Conservation (phyloP, 2,329 filamentous ascomycete species). For the Myotisia sp. region DNA sequence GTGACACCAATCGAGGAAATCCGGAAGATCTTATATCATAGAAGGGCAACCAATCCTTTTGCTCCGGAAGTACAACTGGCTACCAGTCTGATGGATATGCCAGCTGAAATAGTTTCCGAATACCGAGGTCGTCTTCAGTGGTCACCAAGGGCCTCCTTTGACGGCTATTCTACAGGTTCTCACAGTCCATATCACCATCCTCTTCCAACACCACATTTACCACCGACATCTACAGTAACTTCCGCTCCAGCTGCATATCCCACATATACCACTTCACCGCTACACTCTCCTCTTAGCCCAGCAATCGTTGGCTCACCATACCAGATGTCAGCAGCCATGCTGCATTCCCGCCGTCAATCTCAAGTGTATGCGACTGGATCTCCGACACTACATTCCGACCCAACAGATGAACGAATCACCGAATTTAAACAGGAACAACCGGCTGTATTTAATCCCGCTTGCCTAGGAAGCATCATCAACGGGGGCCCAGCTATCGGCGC, state of each 20-base stretch:
- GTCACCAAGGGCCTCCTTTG: slow-evolving; percentile 28
- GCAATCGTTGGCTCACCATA: slow-evolving; percentile 26
- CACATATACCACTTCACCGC: slow-evolving; percentile 27
- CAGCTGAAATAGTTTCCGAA: slow-evolving; percentile 52
- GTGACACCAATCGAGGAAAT: slow-evolving; percentile 77
- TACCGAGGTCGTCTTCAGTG: slow-evolving; percentile 59
- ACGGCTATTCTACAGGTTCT: slow-evolving; percentile 24
- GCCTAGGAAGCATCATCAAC: slow-evolving; percentile 22
- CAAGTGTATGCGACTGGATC: slow-evolving; percentile 22
- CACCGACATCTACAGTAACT: slow-evolving; percentile 18
- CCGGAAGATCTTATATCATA: slow-evolving; percentile 55
- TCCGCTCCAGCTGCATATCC: slow-evolving; percentile 24
- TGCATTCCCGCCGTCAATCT: slow-evolving; percentile 22
- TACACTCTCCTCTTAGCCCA: slow-evolving; percentile 27
- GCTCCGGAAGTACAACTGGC: slow-evolving; percentile 48
- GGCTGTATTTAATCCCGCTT: slow-evolving; percentile 26
- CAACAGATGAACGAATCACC: slow-evolving; percentile 20
- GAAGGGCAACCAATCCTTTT: slow-evolving; percentile 47
- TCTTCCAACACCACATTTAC: slow-evolving; percentile 20
- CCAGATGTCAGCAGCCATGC: slow-evolving; percentile 19
- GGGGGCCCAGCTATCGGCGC: slow-evolving; percentile 18
- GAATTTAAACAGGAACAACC: slow-evolving; percentile 24
- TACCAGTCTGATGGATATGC: slow-evolving; percentile 55
- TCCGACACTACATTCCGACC: slow-evolving; percentile 23
- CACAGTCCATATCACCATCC: slow-evolving; percentile 22